Evolutionary conservation across 1,284 basidiomycete species (phyloP).

Genomic region (Mycena citricolor): DNA sequence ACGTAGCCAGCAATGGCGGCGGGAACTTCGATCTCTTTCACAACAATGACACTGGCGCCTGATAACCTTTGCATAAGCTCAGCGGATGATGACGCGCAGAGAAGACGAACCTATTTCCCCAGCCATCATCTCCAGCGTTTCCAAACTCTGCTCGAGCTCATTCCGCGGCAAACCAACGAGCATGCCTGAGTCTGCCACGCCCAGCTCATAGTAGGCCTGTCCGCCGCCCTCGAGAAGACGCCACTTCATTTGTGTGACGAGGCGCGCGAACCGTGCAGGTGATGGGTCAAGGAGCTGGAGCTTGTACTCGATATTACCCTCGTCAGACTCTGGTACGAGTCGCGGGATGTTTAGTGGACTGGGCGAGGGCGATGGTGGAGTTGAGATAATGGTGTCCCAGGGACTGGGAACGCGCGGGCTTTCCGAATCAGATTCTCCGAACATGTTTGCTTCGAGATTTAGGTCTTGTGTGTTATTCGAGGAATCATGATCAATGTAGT

Average conservation of each 20-base stretch:
- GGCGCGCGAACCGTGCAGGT: constrained; percentile 69
- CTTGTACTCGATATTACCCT: constrained; percentile 87
- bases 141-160: constrained; percentile 78
- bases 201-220: constrained; percentile 91
- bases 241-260: constrained; percentile 95
- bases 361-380: constrained; percentile 38
- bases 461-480: constrained; percentile 13
- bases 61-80: neutral
- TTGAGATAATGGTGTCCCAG: constrained; percentile 71
- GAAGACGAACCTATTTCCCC: constrained; percentile 59
- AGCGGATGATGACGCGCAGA: too few species aligned
- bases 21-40: constrained; percentile 82
- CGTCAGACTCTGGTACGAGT: constrained; percentile 72
- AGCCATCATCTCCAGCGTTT: constrained; percentile 89
- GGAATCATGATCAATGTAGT: constrained; percentile 17
- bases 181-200: constrained; percentile 83
- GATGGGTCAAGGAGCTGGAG: constrained; percentile 75
- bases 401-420: constrained; percentile 75
- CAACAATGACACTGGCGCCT: constrained; percentile 84
- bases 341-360: constrained; percentile 46
- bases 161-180: constrained; percentile 75
- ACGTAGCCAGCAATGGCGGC: constrained; percentile 45
- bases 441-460: constrained; percentile 45
- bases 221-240: constrained; percentile 88
- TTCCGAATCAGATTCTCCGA: constrained; percentile 76